phyloP scores from a whole-genome alignment of 352 stramenopile genomes.

The Globisporangium yorkense region DNA sequence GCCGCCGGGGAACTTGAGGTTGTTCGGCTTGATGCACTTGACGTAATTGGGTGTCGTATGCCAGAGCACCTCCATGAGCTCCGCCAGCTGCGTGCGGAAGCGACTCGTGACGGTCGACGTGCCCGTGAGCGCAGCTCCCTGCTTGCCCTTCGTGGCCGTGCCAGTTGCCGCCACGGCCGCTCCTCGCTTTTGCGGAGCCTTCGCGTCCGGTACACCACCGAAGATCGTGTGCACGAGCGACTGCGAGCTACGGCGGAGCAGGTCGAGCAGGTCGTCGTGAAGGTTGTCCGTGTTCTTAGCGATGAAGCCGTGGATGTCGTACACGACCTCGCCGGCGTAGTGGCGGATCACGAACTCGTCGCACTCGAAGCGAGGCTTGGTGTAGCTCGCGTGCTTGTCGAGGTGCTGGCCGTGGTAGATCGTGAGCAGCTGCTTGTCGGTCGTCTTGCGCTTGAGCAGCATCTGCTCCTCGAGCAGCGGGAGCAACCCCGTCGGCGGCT shows the following conservation, averaged over 20 bases:
- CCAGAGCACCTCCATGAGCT: constrained; percentile 81
- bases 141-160: constrained; percentile 24
- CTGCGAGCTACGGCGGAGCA: constrained; percentile 62
- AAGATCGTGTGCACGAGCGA: constrained; percentile 66
- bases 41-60: constrained; percentile 91
- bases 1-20: constrained; percentile 84
- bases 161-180: constrained; percentile 4
- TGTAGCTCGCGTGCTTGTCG: constrained; percentile 65
- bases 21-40: constrained; percentile 95
- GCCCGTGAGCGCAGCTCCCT: constrained; percentile 47
- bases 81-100: constrained; percentile 69
- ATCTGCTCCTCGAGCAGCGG: constrained; percentile 86
- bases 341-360: constrained; percentile 85
- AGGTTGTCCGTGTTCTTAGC: constrained; percentile 88
- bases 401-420: constrained; percentile 78
- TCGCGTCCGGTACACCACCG: not conserved
- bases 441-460: constrained; percentile 81
- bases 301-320: constrained; percentile 82
- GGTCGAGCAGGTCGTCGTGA: constrained; percentile 81
- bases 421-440: constrained; percentile 75
- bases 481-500: constrained; percentile 68
- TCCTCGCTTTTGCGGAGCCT: constrained; percentile 10
- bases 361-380: constrained; percentile 72
- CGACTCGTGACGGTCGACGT: constrained; percentile 65
- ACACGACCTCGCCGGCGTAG: constrained; percentile 77